Evolutionary conservation across 176 grass and related monocot genomes (phyloP).

Genomic region (Rhynchospora tenuis): DNA sequence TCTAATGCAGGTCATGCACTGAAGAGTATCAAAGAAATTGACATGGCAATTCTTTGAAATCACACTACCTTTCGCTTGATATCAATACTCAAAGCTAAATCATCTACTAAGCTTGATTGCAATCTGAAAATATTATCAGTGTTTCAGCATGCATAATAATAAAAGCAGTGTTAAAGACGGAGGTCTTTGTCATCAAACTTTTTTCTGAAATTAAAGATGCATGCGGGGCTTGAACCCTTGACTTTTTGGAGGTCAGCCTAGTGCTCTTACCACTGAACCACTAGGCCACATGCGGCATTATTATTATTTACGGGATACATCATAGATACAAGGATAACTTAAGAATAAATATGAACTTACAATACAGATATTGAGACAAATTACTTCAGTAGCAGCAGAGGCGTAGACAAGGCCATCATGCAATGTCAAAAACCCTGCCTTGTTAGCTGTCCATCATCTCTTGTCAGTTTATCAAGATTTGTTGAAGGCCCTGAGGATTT

Average conservation of each 20-base stretch:
- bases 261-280: no score
- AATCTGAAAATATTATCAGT: not conserved
- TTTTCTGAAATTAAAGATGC: no score
- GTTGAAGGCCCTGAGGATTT: no score
- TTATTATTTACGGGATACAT: no score
- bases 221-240: no score
- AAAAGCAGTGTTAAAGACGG: not conserved
- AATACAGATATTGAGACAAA: constrained; percentile 61
- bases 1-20: not conserved
- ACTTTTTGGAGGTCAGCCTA: no score
- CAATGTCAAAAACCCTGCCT: no score
- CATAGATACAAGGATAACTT: not conserved
- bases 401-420: constrained; percentile 75
- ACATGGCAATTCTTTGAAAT: not conserved
- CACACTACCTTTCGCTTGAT: constrained; percentile 72
- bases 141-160: not conserved
- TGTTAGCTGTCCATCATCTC: no score
- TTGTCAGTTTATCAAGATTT: no score
- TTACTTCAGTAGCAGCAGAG: constrained; percentile 57
- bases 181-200: no score
- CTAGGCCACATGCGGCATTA: no score
- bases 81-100: constrained; percentile 65
- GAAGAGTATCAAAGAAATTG: not conserved
- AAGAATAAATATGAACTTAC: constrained; percentile 33
- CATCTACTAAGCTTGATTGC: constrained; percentile 30